Evolutionary conservation across 2,329 filamentous ascomycete genomes (phyloP), one percentile per base, ranked within the genome.

Genomic region (Claviceps digitariae): DNA sequence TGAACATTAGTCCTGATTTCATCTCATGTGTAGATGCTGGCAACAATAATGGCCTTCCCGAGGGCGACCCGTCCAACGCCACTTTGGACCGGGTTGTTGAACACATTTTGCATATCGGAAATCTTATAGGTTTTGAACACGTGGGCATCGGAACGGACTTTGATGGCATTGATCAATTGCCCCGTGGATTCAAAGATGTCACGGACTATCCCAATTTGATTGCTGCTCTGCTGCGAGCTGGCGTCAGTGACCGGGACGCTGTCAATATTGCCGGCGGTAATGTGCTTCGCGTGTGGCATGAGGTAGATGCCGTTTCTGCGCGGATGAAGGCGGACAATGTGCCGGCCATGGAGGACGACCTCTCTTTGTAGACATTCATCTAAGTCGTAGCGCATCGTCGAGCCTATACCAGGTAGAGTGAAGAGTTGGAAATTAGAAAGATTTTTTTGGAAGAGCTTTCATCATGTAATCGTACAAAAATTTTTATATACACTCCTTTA

Each of bases 101-200:
- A 56, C 91, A 96, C 66, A 84, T 96, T 56, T 75, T 81, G 57
- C 77, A 97, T 64, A 90, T 96, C 59, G 91, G 88, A 2, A 74
- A 86, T 47, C 70, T 85, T 34, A 88, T 95, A 56, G 91, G 91
- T 3, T 96, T 86, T 61, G 86, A 90, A 43, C 79, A 95, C 64
- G 89, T 96, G 17, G 91, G 90, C 0, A 69, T 96, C 20, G 91
- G 91, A 0, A 90, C 86, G 51, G 91, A 97, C 66, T 96, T 90
- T 65, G 90, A 96, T 65, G 91, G 81, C 9, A 90, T 90, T 54
- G 63, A 66, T 1, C 66, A 61, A 1, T 82, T 82, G 4, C 89
- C 90, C 0, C 65, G 72, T 52, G 91, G 90, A 0, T 68, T 97
- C 48, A 87, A 93, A 40, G 90, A 95, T 66, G 89, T 95, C 7